Evolutionary conservation across 192 early-diverging fungal species (phyloP).

Genomic region (Entomortierella chlamydospora): DNA sequence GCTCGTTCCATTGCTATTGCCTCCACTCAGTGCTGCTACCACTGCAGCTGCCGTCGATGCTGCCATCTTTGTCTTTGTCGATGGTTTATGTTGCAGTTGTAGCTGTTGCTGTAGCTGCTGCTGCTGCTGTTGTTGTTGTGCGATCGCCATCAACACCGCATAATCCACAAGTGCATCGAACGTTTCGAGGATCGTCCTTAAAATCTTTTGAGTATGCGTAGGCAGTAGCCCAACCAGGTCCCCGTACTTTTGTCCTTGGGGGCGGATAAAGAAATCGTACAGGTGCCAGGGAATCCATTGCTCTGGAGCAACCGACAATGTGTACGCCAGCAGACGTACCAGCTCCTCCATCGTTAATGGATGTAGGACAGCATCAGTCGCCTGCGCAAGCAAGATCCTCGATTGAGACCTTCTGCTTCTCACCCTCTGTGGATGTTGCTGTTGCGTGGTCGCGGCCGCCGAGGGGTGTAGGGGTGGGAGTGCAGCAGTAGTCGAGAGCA

Average conservation of each 20-base stretch:
- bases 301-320: slow-evolving; percentile 24
- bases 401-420: slow-evolving; percentile 26
- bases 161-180: slow-evolving; percentile 26
- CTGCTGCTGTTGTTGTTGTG: slow-evolving; percentile 1
- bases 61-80: not conserved
- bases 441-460: not conserved
- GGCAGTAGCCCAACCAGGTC: slow-evolving; percentile 38
- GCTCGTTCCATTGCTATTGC: not conserved
- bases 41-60: not conserved
- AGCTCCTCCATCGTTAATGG: slow-evolving; percentile 23
- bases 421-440: slow-evolving; percentile 3
- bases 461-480: not conserved
- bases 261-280: slow-evolving; percentile 42
- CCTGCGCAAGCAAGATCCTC: slow-evolving; percentile 5
- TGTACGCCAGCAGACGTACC: slow-evolving; percentile 6
- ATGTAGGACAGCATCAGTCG: slow-evolving; percentile 20
- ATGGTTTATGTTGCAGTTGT: not conserved
- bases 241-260: slow-evolving; percentile 20
- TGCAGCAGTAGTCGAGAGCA: not conserved
- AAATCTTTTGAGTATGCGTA: slow-evolving; percentile 33
- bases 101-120: not conserved
- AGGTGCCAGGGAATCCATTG: slow-evolving; percentile 51
- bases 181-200: slow-evolving; percentile 30
- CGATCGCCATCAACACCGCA: slow-evolving; percentile 4
- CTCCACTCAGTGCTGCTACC: not conserved